phyloP scores from a whole-genome alignment of 345 rosid genomes.

The Brassica nigra region DNA sequence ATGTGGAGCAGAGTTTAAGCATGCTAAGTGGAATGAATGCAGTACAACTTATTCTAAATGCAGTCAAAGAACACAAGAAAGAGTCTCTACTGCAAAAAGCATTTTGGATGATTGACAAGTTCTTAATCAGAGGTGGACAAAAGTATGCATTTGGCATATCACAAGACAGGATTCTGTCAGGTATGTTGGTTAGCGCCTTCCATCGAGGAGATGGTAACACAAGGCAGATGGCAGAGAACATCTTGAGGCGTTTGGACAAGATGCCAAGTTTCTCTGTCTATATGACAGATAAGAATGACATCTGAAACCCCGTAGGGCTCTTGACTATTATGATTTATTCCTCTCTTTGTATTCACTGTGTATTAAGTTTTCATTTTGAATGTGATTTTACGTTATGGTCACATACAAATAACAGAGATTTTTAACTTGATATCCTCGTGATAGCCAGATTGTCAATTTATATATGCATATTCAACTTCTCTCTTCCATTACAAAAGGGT shows the following conservation, averaged over 20 bases:
- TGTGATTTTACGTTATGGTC: slow-evolving; percentile 14
- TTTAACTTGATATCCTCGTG: slow-evolving; percentile 9
- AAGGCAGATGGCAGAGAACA: slow-evolving; percentile 82
- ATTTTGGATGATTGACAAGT: slow-evolving; percentile 83
- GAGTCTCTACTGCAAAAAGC: slow-evolving; percentile 77
- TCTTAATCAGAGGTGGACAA: slow-evolving; percentile 65
- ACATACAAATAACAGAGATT: slow-evolving; percentile 6
- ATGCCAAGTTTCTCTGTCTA: slow-evolving; percentile 57
- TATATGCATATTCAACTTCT: background rate
- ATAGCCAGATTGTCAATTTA: background rate
- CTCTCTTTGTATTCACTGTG: slow-evolving; percentile 19
- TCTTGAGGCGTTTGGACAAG: slow-evolving; percentile 72
- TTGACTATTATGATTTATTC: slow-evolving; percentile 26
- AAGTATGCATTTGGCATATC: slow-evolving; percentile 61
- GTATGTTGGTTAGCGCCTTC: slow-evolving; percentile 68
- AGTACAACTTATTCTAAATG: slow-evolving; percentile 57
- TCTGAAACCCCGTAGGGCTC: slow-evolving; percentile 6
- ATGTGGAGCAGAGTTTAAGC: slow-evolving; percentile 63
- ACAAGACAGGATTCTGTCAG: slow-evolving; percentile 65
- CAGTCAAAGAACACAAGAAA: slow-evolving; percentile 62
- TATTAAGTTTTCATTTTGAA: slow-evolving; percentile 34
- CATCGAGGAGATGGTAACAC: slow-evolving; percentile 76
- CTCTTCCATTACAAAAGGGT: slow-evolving; percentile 18
- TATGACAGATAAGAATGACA: slow-evolving; percentile 44
- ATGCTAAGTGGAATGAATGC: slow-evolving; percentile 63